Conservation (phyloP, 2,329 filamentous ascomycete species). For the Colletotrichum graminicola region DNA sequence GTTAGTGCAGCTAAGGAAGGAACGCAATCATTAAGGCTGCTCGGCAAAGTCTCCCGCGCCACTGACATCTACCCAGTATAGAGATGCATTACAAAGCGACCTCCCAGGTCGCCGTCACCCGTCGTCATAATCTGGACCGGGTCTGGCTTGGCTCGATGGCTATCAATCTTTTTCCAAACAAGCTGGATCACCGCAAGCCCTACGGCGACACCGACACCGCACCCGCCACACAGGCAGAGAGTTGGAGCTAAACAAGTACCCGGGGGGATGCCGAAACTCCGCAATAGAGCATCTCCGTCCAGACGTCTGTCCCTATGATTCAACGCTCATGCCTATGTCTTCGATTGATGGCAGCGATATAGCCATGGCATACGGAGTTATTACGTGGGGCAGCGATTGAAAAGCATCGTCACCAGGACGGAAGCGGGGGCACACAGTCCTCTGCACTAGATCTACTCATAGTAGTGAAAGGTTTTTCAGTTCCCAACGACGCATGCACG, state of each 20-base stretch:
- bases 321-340: background rate
- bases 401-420: constrained; percentile 2
- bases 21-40: constrained; percentile 13
- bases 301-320: background rate
- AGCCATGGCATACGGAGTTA: background rate
- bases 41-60: constrained; percentile 21
- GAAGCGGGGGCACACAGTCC: constrained; percentile 1
- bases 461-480: background rate
- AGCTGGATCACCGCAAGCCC: constrained; percentile 7
- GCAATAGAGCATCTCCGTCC: background rate
- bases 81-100: background rate
- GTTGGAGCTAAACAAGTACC: background rate
- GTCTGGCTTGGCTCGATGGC: constrained; percentile 27
- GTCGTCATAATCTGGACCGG: background rate
- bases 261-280: background rate
- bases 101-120: background rate
- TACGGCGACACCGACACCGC: background rate
- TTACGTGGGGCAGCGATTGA: background rate
- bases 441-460: background rate
- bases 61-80: too few relatives aligned
- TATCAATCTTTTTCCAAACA: constrained; percentile 24
- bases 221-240: background rate
- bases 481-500: constrained; percentile 1
- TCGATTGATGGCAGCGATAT: background rate
- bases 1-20: constrained; percentile 24